Conservation (phyloP, 495 filamentous ascomycete species). For the Lineolata rhizophorae region DNA sequence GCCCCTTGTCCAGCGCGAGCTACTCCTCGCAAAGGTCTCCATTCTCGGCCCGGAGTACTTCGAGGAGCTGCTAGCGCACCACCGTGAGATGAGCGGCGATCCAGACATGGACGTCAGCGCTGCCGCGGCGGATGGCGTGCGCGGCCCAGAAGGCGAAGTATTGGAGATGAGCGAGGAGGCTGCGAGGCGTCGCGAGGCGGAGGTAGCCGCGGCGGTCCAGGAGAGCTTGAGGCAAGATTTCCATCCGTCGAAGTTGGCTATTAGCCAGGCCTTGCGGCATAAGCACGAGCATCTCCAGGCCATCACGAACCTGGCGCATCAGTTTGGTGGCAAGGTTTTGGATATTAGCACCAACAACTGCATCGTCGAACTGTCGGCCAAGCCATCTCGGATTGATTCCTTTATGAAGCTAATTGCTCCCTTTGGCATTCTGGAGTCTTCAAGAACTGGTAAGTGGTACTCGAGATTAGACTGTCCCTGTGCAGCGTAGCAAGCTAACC, state of each 20-base stretch:
- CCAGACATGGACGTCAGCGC: constrained; percentile 16
- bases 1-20: constrained; percentile 86
- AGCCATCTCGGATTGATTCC: constrained; percentile 81
- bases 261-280: constrained; percentile 71
- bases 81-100: constrained; percentile 46
- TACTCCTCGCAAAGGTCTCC: constrained; percentile 90
- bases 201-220: constrained; percentile 8
- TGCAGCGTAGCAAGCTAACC: neutral
- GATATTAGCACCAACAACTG: constrained; percentile 97
- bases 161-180: constrained; percentile 17
- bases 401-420: constrained; percentile 90
- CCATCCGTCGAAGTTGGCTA: constrained; percentile 67
- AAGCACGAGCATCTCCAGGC: constrained; percentile 93
- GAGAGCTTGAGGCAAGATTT: constrained; percentile 37
- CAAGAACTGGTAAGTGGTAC: constrained; percentile 43
- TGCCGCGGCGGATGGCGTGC: constrained; percentile 15
- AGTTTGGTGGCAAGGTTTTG: constrained; percentile 91
- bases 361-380: constrained; percentile 91
- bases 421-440: constrained; percentile 93
- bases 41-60: constrained; percentile 94
- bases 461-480: too few relatives aligned
- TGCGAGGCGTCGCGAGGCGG: constrained; percentile 11
- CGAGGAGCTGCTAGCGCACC: constrained; percentile 84
- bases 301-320: constrained; percentile 87
- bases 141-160: constrained; percentile 16